Base-by-base conservation (phyloP, 164 flowering plant species). In the Amborella trichopoda region DNA sequence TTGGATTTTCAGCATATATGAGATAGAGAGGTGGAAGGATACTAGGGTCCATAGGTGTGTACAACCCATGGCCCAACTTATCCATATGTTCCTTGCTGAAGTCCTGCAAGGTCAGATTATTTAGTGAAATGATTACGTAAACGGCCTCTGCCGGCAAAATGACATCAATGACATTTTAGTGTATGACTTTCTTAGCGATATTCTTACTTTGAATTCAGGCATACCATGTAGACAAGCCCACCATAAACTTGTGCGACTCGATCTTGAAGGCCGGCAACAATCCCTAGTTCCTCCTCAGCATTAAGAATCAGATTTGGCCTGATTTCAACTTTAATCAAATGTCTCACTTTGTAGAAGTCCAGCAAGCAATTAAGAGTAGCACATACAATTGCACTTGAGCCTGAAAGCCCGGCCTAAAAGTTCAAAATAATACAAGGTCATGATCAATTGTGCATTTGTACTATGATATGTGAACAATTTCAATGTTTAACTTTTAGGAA, bases 201-300 rank as follows among this genome's bases (percentile, higher is more conserved):
- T n/a, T n/a, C n/a, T n/a, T n/a, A n/a, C n/a, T n/a, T n/a, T n/a
- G n/a, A n/a, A n/a, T n/a, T n/a, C 34, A 38, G 17, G 52, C 64
- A 43, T 68, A 84, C 96, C 99, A 93, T 93, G 68, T 72, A 79
- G 59, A 93, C 95, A 49, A 93, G 84, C 33, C 99, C 99, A 1
- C 99, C 96, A 65, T 88, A 93, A 40, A 93, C 96, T 60, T 93
- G 96, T 13, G 84, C 95, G 43, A 93, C 99, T 46, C 99, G 78
- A 61, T 93, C 99, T 58, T 93, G 99, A 26, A 91, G 88, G 50
- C 96, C 96, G 62, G 95, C 99, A 57, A 87, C 90, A 66, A 91
- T 88, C 22, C 99, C 99, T 36, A 88, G 94, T 61, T 84, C 91
- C 40, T 79, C 73, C 68, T 93, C 99, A 5, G 96, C 99, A 54